These are phyloP conservation scores for Xylaria castorea DNA, from an alignment of 495 filamentous ascomycete species.

Conservation along the genomic window DNA sequence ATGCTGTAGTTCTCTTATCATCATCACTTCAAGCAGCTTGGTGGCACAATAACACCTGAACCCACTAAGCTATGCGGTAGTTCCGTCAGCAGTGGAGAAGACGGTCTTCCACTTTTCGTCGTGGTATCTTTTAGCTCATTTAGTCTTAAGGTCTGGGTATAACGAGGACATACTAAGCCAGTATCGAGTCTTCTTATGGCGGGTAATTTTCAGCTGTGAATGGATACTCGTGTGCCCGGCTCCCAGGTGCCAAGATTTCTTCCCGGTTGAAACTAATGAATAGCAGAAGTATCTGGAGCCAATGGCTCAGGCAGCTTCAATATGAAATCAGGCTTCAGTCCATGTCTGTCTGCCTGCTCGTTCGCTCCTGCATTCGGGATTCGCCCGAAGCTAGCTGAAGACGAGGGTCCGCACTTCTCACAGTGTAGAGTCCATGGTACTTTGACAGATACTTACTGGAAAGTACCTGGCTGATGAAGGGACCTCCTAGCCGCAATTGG, in stretches of 20 bases:
- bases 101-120: not conserved
- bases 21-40: not conserved
- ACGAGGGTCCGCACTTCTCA: not conserved
- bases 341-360: not conserved
- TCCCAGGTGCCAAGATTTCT: not conserved
- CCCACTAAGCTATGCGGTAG: not conserved
- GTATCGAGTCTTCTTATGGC: not conserved
- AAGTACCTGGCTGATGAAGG: conserved; percentile 3
- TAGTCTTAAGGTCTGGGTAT: not conserved
- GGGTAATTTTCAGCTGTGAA: not conserved
- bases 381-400: not conserved
- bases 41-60: not conserved
- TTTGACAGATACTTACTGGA: conserved; percentile 1
- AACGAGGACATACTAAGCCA: not conserved
- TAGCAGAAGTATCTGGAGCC: not conserved
- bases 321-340: conserved; percentile 2
- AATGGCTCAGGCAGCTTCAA: not conserved
- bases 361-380: not conserved
- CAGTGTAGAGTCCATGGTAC: conserved; percentile 4
- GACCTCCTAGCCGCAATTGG: conserved; percentile 9
- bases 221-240: not conserved
- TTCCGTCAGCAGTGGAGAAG: not conserved
- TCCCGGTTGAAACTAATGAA: not conserved
- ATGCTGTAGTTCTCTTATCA: not conserved
- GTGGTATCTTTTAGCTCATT: not conserved